Base-by-base conservation (phyloP, 805 yeast species). In the Barnettozyma vustinii region DNA sequence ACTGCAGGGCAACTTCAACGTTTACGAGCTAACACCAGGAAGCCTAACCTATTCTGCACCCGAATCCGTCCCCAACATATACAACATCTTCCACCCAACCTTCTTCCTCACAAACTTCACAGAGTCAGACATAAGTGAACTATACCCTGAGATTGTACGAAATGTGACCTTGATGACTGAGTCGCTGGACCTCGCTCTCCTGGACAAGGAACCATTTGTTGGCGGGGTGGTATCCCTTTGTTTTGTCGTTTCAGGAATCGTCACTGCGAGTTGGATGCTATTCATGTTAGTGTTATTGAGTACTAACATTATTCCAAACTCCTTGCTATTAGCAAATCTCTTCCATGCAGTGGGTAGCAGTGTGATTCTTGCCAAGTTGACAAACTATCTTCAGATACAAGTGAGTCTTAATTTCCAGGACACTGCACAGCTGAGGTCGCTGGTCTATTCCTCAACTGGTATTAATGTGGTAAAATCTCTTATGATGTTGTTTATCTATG, bases 261-360 rank as follows among this genome's bases (percentile, higher is more conserved):
- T 80, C 51, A 78, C 80, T 6, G 74, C 83, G 15, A 71, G 83
- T 25, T 87, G 95, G 95, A 79, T 86, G 80, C 68, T 87, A 23
- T 66, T 83, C 45, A 52, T 84, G 16, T 64, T 85, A 32, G 68
- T 84, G 40, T 59, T 77, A 19, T 61, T 87, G 30, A 74, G 80
- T 19, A 78, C 76, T 37, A 78, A 78, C 54, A 68, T 77, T 23
- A 77, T 84, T 48, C 89, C 91, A 4, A 60, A 70, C 37, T 63
- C 81, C 40, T 74, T 87, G 35, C 77, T 76, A 37, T 27, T 81
- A 9, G 79, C 86, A 5, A 79, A 84, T n/a, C 55, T 81, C 19
- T 68, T 80, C 47, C 75, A 74, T 49, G 79, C 88, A 13, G 65
- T 77, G 1, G 70, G 76, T 9, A 70, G 77, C 45, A 80, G 88